A percentile compares a stretch with the other conserved stretches of the same genome.
These are phyloP conservation scores for Colletotrichum endophyticum DNA, from an alignment of 2,329 filamentous ascomycete genomes.

Conservation along the genomic window DNA sequence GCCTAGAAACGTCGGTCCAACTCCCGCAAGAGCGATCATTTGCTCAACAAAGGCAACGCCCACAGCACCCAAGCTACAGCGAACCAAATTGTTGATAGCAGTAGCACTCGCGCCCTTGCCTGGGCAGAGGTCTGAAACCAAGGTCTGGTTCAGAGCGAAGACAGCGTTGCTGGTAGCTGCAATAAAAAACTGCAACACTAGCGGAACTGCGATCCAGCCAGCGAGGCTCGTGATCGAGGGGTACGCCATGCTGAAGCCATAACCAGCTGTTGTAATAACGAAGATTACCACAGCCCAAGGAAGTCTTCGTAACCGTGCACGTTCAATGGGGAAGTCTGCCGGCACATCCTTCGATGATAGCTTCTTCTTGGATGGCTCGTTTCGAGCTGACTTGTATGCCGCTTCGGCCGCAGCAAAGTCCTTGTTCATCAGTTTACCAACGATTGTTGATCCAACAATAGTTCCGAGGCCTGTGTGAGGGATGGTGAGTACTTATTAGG, in stretches of 20 bases:
- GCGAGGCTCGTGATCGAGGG: not conserved
- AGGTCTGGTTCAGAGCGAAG: conserved; percentile 37
- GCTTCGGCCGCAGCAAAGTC: conserved; percentile 23
- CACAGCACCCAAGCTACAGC: not conserved
- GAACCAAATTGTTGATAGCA: conserved; percentile 36
- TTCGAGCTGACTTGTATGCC: conserved; percentile 25
- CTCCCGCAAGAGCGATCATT: not conserved
- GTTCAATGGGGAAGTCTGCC: conserved; percentile 47
- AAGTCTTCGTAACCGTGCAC: conserved; percentile 39
- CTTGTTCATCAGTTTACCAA: conserved; percentile 45
- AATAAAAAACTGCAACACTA: conserved; percentile 36
- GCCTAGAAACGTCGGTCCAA: not conserved
- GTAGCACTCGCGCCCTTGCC: conserved; percentile 33
- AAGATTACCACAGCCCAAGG: conserved; percentile 36
- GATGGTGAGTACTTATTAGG: not conserved
- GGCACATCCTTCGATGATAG: conserved; percentile 30
- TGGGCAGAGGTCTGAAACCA: conserved; percentile 36
- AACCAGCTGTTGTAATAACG: conserved; percentile 37
- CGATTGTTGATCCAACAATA: conserved; percentile 43
- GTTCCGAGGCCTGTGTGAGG: conserved; percentile 34
- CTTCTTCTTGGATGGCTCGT: conserved; percentile 21
- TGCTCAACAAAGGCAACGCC: not conserved
- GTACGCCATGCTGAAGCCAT: conserved; percentile 35
- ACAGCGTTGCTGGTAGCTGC: conserved; percentile 39
- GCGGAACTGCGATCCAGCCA: conserved; percentile 30